These are phyloP conservation scores for Effrenium voratum DNA, from an alignment of 73 alveolate species.

Conservation along the genomic window DNA sequence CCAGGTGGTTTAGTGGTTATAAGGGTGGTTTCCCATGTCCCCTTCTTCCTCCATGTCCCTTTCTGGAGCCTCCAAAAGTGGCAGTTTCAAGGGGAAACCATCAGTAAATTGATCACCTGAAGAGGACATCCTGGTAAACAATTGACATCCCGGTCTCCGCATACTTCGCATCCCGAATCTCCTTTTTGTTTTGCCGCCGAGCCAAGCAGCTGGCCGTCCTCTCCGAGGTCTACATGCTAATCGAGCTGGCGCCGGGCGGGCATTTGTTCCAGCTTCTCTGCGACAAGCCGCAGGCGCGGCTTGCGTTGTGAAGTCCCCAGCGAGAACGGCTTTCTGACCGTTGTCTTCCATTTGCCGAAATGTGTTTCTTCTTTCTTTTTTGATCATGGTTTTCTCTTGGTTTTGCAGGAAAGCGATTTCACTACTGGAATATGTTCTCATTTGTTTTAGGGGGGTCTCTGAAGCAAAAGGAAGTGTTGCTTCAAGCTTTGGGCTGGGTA, in stretches of 20 bases:
- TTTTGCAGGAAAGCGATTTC: background rate
- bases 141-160: background rate
- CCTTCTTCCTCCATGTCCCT: too few relatives aligned
- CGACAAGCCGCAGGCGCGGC: constrained; percentile 81
- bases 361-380: too few relatives aligned
- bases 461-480: background rate
- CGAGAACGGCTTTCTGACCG: background rate
- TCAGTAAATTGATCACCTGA: too few relatives aligned
- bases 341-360: background rate
- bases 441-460: too few relatives aligned
- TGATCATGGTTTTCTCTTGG: background rate
- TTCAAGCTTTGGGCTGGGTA: background rate
- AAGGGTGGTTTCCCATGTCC: too few relatives aligned
- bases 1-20: too few relatives aligned
- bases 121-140: too few relatives aligned
- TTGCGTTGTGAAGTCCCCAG: background rate
- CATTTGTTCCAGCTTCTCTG: constrained; percentile 73
- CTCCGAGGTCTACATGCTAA: constrained; percentile 71
- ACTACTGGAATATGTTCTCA: too few relatives aligned
- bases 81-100: too few relatives aligned
- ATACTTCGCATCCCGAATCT: background rate
- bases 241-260: constrained; percentile 78
- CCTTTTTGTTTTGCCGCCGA: background rate
- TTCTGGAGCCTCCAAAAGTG: too few relatives aligned
- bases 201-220: background rate